Evolutionary conservation across 1,284 basidiomycete species (phyloP).

Genomic region (Cronartium ribicola): DNA sequence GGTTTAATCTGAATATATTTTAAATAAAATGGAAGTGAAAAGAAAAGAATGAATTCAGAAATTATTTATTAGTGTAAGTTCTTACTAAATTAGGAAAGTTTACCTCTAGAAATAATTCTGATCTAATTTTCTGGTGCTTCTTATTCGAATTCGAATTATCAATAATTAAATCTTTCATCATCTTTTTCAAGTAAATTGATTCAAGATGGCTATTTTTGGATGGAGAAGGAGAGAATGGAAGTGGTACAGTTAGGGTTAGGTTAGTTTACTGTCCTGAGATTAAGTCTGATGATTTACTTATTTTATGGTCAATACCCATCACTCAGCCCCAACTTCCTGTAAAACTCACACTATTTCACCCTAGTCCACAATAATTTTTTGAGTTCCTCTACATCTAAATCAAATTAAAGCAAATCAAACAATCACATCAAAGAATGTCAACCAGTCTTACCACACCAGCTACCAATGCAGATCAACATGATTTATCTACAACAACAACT

Average conservation of each 20-base stretch:
- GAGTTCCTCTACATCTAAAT: too few species aligned
- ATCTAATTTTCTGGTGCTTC: not conserved
- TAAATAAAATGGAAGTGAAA: not conserved
- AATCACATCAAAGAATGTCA: not conserved
- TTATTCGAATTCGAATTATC: not conserved
- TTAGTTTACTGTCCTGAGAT: too few species aligned
- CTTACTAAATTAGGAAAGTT: not conserved
- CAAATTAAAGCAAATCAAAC: not conserved
- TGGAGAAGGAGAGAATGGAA: too few species aligned
- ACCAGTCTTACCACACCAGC: not conserved
- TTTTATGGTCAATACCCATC: not conserved
- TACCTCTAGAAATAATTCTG: not conserved
- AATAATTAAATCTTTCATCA: not conserved
- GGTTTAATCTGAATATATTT: not conserved
- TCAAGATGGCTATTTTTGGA: not conserved
- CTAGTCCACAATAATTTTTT: not conserved
- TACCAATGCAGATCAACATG: conserved; percentile 11
- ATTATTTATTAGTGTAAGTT: not conserved
- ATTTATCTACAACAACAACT: conserved; percentile 46
- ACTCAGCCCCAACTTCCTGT: not conserved
- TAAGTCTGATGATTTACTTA: too few species aligned
- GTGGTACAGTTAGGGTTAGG: too few species aligned
- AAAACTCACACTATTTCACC: not conserved
- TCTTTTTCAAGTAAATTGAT: not conserved
- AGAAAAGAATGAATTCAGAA: not conserved